phyloP scores from a whole-genome alignment of 2,329 filamentous ascomycete genomes.

The Pseudogymnoascus sp. region DNA sequence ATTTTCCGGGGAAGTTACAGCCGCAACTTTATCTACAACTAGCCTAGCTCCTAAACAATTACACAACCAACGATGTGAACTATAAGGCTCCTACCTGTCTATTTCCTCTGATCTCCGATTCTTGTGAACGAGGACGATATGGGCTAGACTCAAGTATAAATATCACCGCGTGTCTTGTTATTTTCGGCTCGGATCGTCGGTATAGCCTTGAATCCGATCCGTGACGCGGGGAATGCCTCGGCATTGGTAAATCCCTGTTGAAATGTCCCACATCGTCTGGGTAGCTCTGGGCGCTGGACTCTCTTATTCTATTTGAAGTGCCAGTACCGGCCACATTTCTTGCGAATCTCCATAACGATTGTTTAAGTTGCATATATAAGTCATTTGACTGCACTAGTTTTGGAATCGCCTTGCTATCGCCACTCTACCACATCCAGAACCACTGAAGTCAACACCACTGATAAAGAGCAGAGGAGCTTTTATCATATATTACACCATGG shows the following conservation, averaged over 20 bases:
- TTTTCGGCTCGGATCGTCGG: background rate
- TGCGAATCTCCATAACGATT: background rate
- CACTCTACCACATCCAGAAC: background rate
- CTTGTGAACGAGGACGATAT: background rate
- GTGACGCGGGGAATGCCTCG: constrained; percentile 6
- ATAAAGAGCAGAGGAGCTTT: background rate
- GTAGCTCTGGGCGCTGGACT: background rate
- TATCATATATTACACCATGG: background rate
- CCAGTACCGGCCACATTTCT: background rate
- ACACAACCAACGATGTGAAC: background rate
- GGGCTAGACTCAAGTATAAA: background rate
- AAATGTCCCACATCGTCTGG: background rate
- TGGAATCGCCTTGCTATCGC: background rate
- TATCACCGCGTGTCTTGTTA: background rate
- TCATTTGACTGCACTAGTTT: background rate
- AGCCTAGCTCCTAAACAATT: background rate
- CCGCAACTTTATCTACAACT: background rate
- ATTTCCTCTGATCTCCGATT: background rate
- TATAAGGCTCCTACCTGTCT: background rate
- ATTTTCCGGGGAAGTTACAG: background rate
- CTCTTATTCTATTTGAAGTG: background rate
- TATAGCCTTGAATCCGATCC: background rate
- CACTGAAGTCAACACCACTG: background rate
- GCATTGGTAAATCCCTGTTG: constrained; percentile 2
- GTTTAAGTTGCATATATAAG: background rate